Percentiles rank a stretch among this genome's conserved stretches.
Conservation (phyloP, 768 basidiomycete genomes). For the Boletus bicolor region DNA sequence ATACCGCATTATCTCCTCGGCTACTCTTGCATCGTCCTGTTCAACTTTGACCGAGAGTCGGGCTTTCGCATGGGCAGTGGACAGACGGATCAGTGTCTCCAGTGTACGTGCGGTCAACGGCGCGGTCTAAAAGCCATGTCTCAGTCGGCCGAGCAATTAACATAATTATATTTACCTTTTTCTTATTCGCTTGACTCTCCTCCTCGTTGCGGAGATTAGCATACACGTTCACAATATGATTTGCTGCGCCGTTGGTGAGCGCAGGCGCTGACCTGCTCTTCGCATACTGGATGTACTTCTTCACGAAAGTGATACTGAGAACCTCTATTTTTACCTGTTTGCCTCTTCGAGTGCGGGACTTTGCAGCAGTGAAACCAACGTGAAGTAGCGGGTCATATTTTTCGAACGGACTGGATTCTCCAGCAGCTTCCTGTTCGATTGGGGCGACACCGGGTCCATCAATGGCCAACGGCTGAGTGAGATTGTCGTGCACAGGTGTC, state of each 20-base stretch:
- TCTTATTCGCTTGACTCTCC: conserved; percentile 76
- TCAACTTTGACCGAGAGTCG: conserved; percentile 85
- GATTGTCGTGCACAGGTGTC: conserved; percentile 82
- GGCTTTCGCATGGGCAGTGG: conserved; percentile 97
- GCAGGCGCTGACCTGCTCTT: conserved; percentile 84
- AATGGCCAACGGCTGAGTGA: conserved; percentile 83
- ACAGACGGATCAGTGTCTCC: conserved; percentile 95
- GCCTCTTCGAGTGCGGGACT: conserved; percentile 52
- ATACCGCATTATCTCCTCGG: conserved; percentile 94
- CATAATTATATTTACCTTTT: conserved; percentile 52
- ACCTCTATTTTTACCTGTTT: conserved; percentile 75
- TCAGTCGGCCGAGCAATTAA: conserved; percentile 5
- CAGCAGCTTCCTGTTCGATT: conserved; percentile 37
- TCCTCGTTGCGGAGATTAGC: conserved; percentile 90
- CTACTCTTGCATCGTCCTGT: conserved; percentile 79
- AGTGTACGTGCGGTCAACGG: conserved; percentile 97
- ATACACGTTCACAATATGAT: conserved; percentile 91
- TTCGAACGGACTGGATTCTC: conserved; percentile 74
- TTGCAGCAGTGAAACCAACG: conserved; percentile 60
- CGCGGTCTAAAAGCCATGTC: conserved; percentile 63
- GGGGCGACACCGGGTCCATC: conserved; percentile 60
- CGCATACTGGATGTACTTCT: conserved; percentile 98
- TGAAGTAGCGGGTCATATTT: conserved; percentile 96
- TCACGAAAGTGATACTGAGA: conserved; percentile 89
- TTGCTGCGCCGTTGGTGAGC: conserved; percentile 90